Evolutionary conservation across 1,284 basidiomycete species (phyloP), one percentile per base, ranked within the genome.

Genomic region (Pterulicium gracile): DNA sequence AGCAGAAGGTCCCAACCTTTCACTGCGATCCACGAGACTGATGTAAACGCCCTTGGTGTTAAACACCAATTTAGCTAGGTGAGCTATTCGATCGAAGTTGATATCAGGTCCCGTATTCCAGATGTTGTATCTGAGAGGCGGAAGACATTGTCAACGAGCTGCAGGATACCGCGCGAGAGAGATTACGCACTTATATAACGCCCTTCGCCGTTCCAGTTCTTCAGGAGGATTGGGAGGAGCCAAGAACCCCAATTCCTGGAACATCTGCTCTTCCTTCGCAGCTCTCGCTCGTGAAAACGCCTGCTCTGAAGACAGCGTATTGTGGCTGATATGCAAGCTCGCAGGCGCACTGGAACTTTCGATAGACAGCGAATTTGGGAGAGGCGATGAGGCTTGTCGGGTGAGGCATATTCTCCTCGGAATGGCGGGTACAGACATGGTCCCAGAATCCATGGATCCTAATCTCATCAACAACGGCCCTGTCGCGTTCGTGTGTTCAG

Each of bases 71-170:
- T 94, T 95, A 46, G 87, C 88, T 43, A 97, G 73, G 70, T 77
- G 89, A 53, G 75, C 83, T 52, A 97, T 94, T 17, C 93, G 78
- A 62, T 96, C 92, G 60, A 97, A 96, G 60, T 95, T 95, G 53
- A 79, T 68, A 59, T 97, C 91, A 14, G 81, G 72, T 14, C 79
- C 79, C 0, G 89, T 91, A 52, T 88, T 79, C 72, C 89, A 80
- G 23, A 94, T 87, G 54, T 91, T 91, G 66, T 88, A 92, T 53
- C 85, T 86, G 27, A 53, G 56, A 48, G 47, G 43, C 36, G 20
- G 27, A 43, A 15, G 42, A 34, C 19, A 41, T 41, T 34, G 15
- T 10, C 15, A 34, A 15, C 27, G 15, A 34, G 49, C 48, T 18
- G 27, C 32, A n/a, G n/a, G n/a, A n/a, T n/a, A n/a, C n/a, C n/a